Percentiles rank a stretch among this genome's conserved stretches.
phyloP scores from a whole-genome alignment of 2,329 filamentous ascomycete genomes.

The Ophiostoma quercus region DNA sequence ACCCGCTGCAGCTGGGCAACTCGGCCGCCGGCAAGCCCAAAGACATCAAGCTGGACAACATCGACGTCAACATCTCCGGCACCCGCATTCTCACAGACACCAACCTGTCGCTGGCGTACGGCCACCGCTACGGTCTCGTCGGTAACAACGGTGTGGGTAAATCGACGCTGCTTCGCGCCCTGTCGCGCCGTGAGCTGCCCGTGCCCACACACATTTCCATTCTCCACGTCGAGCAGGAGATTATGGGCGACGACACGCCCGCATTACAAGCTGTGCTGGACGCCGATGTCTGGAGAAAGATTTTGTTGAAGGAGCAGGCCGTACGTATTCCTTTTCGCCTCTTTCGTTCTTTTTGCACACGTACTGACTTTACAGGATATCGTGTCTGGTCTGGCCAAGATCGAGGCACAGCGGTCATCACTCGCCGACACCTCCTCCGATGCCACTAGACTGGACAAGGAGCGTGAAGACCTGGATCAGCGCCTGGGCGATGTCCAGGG shows the following conservation, averaged over 20 bases:
- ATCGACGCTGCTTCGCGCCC: slow-evolving; percentile 85
- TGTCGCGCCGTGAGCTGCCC: slow-evolving; percentile 86
- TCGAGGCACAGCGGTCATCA: slow-evolving; percentile 70
- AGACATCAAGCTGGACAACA: slow-evolving; percentile 95
- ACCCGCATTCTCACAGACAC: slow-evolving; percentile 87
- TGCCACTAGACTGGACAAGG: slow-evolving; percentile 75
- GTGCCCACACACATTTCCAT: slow-evolving; percentile 98
- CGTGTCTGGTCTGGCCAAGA: slow-evolving; percentile 62
- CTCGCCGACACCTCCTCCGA: slow-evolving; percentile 91
- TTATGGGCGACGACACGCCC: slow-evolving; percentile 90
- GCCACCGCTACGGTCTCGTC: slow-evolving; percentile 90
- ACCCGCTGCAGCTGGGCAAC: slow-evolving; percentile 81
- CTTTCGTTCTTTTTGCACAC: background rate
- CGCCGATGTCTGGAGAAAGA: slow-evolving; percentile 97
- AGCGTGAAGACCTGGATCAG: slow-evolving; percentile 83
- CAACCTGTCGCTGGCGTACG: slow-evolving; percentile 82
- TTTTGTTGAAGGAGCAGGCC: slow-evolving; percentile 81
- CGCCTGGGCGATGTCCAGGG: slow-evolving; percentile 86
- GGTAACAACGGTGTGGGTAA: slow-evolving; percentile 99
- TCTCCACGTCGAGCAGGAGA: slow-evolving; percentile 98
- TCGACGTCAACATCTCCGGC: slow-evolving; percentile 89
- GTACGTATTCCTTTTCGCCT: slow-evolving; percentile 43
- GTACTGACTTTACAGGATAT: slow-evolving; percentile 56
- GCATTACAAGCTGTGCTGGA: slow-evolving; percentile 93
- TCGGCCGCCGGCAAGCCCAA: slow-evolving; percentile 80